These are phyloP conservation scores for Amanita pallidorosea DNA, from an alignment of 768 basidiomycete genomes.

Conservation along the genomic window DNA sequence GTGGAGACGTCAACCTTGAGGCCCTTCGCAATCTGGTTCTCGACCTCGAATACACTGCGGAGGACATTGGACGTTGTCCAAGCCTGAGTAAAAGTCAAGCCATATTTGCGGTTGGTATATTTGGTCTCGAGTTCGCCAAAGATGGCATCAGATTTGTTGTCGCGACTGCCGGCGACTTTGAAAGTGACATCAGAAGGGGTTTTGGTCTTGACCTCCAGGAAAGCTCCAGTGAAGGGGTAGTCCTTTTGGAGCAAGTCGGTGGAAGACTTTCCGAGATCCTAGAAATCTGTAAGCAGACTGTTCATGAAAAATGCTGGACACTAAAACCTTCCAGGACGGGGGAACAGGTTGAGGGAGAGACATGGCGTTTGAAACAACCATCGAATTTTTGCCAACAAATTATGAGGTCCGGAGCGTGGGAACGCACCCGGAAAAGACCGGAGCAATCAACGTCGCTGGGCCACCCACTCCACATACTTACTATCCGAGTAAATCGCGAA, in stretches of 20 bases:
- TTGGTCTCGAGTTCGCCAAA: conserved; percentile 92
- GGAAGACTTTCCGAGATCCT: conserved; percentile 97
- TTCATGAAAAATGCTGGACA: background rate
- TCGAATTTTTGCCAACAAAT: conserved; percentile 3
- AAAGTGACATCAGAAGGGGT: conserved; percentile 86
- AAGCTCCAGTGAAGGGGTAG: conserved; percentile 66
- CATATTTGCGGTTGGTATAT: conserved; percentile 84
- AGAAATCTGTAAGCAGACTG: conserved; percentile 7
- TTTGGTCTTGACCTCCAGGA: conserved; percentile 81
- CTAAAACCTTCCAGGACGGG: conserved; percentile 86
- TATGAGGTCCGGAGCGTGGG: conserved; percentile 12
- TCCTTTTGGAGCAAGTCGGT: conserved; percentile 91
- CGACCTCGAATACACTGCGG: conserved; percentile 86
- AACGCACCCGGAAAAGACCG: conserved; percentile 9
- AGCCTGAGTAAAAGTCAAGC: conserved; percentile 86
- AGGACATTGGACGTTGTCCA: conserved; percentile 96
- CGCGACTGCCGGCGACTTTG: conserved; percentile 81
- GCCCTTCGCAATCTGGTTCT: conserved; percentile 95
- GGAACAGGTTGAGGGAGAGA: conserved; percentile 93
- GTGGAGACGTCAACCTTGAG: conserved; percentile 90
- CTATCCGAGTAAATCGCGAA: too few relatives aligned
- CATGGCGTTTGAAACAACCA: conserved; percentile 34
- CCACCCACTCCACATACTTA: too few relatives aligned
- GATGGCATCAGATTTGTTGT: conserved; percentile 66
- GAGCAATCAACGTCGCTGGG: background rate